Evolutionary conservation across 2,329 filamentous ascomycete genomes (phyloP).

Genomic region (Penicillium sp.): DNA sequence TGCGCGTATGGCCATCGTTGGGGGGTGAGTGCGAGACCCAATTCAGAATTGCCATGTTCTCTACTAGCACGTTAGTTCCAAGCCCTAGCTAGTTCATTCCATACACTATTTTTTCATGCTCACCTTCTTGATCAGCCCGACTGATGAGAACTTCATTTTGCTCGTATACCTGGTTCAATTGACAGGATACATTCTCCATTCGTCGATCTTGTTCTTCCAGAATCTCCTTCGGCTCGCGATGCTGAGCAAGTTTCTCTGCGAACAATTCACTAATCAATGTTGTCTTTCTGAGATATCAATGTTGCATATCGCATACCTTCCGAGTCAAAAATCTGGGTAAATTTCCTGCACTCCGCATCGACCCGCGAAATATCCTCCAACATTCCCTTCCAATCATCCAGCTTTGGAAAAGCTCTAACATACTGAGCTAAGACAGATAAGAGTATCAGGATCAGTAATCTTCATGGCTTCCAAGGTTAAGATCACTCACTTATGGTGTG

Average conservation of each 20-base stretch:
- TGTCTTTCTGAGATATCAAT: not conserved
- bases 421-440: not conserved
- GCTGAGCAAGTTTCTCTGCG: not conserved
- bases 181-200: not conserved
- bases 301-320: not conserved
- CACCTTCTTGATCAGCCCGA: not conserved
- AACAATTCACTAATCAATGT: not conserved
- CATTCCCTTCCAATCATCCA: not conserved
- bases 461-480: no score
- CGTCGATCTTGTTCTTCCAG: not conserved
- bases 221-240: not conserved
- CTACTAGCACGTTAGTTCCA: not conserved
- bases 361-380: not conserved
- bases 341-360: not conserved
- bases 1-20: not conserved
- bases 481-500: not conserved
- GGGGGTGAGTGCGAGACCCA: not conserved
- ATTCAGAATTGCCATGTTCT: not conserved
- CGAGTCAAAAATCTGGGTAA: not conserved
- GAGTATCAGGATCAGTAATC: not conserved
- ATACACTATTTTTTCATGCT: not conserved
- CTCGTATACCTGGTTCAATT: not conserved
- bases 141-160: not conserved
- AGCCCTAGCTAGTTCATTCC: no score
- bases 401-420: not conserved